phyloP scores from a whole-genome alignment of 768 basidiomycete species.

The Leccinum truebloodii region DNA sequence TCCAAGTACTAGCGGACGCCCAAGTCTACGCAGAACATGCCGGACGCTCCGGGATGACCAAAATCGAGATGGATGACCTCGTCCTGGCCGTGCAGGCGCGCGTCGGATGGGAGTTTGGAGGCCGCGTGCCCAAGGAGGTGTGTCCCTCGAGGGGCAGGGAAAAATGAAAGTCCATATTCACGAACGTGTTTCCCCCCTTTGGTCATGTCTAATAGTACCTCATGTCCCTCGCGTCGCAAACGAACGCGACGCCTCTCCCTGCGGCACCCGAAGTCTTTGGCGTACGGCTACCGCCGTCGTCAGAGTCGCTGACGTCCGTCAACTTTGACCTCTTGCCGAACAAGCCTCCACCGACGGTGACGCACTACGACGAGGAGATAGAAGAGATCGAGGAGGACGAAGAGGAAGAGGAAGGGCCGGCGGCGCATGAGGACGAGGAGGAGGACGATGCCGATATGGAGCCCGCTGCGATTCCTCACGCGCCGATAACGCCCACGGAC shows the following conservation, averaged over 20 bases:
- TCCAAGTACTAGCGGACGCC: conserved; percentile 82
- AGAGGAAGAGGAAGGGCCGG: conserved; percentile 11
- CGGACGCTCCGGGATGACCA: conserved; percentile 57
- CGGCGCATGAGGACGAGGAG: conserved; percentile 53
- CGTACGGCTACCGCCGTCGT: conserved; percentile 67
- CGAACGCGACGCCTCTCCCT: conserved; percentile 78
- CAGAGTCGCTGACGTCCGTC: conserved; percentile 75
- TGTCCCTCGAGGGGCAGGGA: conserved; percentile 14
- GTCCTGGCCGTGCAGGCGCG: conserved; percentile 82
- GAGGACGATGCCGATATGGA: conserved; percentile 69
- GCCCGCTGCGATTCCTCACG: conserved; percentile 51
- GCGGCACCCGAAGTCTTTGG: conserved; percentile 89
- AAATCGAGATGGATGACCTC: conserved; percentile 82
- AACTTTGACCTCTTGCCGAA: conserved; percentile 89
- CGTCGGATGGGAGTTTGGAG: conserved; percentile 92
- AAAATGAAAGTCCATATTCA: neutral
- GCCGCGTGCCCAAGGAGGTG: conserved; percentile 87
- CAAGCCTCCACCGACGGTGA: conserved; percentile 75
- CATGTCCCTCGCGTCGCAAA: conserved; percentile 78
- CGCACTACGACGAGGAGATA: conserved; percentile 76
- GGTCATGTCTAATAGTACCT: conserved; percentile 51
- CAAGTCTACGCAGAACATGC: conserved; percentile 88
- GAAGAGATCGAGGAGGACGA: conserved; percentile 70
- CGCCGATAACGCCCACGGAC: conserved; percentile 57
- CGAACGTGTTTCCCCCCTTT: neutral